Conservation (phyloP, 1,284 basidiomycete genomes). For the Ganoderma sp. region DNA sequence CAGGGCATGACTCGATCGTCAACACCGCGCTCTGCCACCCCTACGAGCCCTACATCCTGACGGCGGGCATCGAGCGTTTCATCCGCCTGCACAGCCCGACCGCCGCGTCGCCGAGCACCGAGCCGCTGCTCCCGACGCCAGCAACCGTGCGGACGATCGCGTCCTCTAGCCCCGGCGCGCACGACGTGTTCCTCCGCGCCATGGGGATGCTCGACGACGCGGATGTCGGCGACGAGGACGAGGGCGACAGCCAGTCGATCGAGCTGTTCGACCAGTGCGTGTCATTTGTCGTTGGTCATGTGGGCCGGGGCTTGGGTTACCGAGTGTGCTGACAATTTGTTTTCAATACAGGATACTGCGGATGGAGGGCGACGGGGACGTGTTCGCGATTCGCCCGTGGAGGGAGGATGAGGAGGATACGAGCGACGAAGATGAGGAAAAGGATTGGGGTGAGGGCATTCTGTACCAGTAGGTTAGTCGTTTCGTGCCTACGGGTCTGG, state of each 20-base stretch:
- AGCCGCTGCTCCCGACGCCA: constrained; percentile 50
- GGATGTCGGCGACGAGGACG: constrained; percentile 44
- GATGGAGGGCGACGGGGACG: constrained; percentile 30
- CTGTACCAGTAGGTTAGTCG: constrained; percentile 4
- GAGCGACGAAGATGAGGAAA: constrained; percentile 10
- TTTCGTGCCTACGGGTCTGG: not conserved
- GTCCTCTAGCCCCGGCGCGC: constrained; percentile 39
- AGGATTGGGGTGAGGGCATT: not conserved
- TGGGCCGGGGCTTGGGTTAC: not conserved
- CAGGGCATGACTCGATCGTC: constrained; percentile 77
- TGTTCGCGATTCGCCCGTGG: constrained; percentile 31
- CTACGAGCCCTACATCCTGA: constrained; percentile 65
- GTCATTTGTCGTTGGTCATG: constrained; percentile 6
- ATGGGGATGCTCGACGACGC: constrained; percentile 37
- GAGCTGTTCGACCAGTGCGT: constrained; percentile 48
- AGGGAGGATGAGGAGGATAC: constrained; percentile 18
- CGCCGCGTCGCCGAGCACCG: constrained; percentile 53
- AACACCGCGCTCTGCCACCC: constrained; percentile 78
- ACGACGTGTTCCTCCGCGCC: constrained; percentile 45
- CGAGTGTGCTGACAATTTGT: constrained; percentile 5
- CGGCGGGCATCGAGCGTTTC: constrained; percentile 73
- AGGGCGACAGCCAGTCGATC: constrained; percentile 48
- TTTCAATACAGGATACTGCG: constrained; percentile 37
- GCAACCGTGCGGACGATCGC: constrained; percentile 53
- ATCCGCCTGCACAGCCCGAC: constrained; percentile 73